phyloP scores from a whole-genome alignment of 768 basidiomycete genomes.

The Rhizopogon vesiculosus region DNA sequence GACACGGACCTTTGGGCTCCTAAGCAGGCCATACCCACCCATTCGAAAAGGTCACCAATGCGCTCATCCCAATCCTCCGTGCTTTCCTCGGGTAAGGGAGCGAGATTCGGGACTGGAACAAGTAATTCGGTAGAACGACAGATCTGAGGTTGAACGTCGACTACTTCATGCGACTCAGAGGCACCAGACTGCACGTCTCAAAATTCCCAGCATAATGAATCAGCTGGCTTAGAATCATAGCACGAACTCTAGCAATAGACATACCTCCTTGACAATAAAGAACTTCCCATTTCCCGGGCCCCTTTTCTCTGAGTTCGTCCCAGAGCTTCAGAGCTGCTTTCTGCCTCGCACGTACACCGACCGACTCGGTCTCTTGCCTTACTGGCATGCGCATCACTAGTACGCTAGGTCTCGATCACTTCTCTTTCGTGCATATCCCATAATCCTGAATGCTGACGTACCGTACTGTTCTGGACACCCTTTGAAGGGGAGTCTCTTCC shows the following conservation, averaged over 20 bases:
- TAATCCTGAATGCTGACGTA: slow-evolving; percentile 23
- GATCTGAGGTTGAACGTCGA: slow-evolving; percentile 17
- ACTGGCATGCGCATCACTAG: slow-evolving; percentile 47
- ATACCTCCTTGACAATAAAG: slow-evolving; percentile 26
- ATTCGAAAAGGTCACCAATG: slow-evolving; percentile 54
- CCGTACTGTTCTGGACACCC: slow-evolving; percentile 42
- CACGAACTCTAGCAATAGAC: background rate
- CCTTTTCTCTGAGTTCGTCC: slow-evolving; percentile 41
- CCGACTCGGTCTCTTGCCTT: slow-evolving; percentile 33
- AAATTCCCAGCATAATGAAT: background rate
- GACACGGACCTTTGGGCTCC: slow-evolving; percentile 56
- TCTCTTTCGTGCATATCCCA: background rate
- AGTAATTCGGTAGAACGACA: slow-evolving; percentile 29
- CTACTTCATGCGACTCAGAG: background rate
- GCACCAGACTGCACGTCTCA: background rate
- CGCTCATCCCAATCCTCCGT: slow-evolving; percentile 47
- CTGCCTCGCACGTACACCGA: slow-evolving; percentile 32
- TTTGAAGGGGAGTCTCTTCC: slow-evolving; percentile 51
- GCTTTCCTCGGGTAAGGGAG: slow-evolving; percentile 25
- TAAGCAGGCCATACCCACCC: slow-evolving; percentile 67
- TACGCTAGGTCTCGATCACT: slow-evolving; percentile 10
- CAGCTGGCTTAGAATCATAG: background rate
- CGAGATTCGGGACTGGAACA: slow-evolving; percentile 35
- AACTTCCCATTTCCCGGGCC: slow-evolving; percentile 40
- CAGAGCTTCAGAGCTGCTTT: slow-evolving; percentile 39